Evolutionary conservation across 2,329 filamentous ascomycete genomes (phyloP), one percentile per base, ranked within the genome.

Genomic region (Pyricularia pennisetigena): DNA sequence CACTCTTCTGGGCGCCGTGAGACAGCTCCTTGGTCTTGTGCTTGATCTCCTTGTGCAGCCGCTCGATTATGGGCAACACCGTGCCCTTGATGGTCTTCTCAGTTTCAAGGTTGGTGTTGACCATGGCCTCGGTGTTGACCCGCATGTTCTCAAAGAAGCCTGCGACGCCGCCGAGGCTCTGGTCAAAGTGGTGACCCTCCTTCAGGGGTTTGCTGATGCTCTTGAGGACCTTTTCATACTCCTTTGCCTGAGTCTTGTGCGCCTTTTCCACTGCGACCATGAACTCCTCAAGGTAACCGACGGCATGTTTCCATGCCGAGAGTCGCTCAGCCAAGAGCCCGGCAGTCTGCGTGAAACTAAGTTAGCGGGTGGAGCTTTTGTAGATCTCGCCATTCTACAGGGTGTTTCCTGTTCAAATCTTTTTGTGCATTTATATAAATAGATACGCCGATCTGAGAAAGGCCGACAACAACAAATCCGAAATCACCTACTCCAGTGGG

Each of bases 161-260:
- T 63, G 93, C 89, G 68, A 99, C 81, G 70, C 95, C 95, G 24
- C 93, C 93, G n/a, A 94, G 82, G 69, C 86, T 89, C 78, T 96
- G 90, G 75, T 97, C 93, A 76, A 98, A 99, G 80, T 99, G 95
- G 73, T 97, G 88, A 2, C 91, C 93, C 78, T 98, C 93, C 77
- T 86, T 92, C 72, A 99, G 82, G 23, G 95, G 94, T 73, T 91
- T 88, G 69, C 88, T 91, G 72, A 99, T 92, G 24, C 91, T 92
- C 92, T 98, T 99, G 75, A 98, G 81, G 10, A 95, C 89, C 80
- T 92, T 94, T 82, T 98, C 94, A 75, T 97, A 97, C 78, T 98
- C 94, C 82, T 97, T 98, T 68, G 92, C 88, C 73, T 97, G 90
- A 12, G 87, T 85, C 76, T 89, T 90, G 76, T 97, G 90, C 69